These are phyloP conservation scores for Furcasterigmium sp. DNA, from an alignment of 2,329 filamentous ascomycete genomes.

Conservation along the genomic window DNA sequence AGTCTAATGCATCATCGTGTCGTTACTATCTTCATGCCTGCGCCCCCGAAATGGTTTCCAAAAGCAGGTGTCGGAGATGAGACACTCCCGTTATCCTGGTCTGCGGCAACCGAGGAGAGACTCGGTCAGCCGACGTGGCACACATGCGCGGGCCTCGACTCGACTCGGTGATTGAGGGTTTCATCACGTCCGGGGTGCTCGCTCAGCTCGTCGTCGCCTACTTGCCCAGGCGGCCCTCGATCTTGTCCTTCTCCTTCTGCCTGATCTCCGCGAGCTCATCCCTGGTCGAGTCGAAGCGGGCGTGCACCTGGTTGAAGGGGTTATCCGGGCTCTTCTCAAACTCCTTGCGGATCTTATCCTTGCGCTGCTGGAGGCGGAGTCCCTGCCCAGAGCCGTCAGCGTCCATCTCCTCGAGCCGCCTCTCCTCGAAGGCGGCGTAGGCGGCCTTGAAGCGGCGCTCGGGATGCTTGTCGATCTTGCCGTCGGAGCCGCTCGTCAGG, in stretches of 20 bases:
- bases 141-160: not conserved
- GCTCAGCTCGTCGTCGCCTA: conserved; percentile 15
- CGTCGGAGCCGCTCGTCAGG: conserved; percentile 47
- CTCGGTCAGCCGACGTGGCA: not conserved
- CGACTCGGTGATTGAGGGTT: not conserved
- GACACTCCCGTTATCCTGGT: too few species aligned
- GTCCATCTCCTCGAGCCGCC: conserved; percentile 79
- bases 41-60: too few species aligned
- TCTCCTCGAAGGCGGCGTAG: conserved; percentile 75
- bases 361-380: conserved; percentile 75
- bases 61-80: too few species aligned
- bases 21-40: too few species aligned
- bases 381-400: conserved; percentile 68
- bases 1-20: too few species aligned
- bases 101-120: too few species aligned
- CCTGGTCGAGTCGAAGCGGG: conserved; percentile 69
- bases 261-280: conserved; percentile 68
- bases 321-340: conserved; percentile 95
- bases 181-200: not conserved
- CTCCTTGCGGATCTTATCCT: conserved; percentile 81
- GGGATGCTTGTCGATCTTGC: conserved; percentile 82
- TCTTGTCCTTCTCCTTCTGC: conserved; percentile 64
- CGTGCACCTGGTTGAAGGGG: conserved; percentile 83
- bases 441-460: conserved; percentile 85
- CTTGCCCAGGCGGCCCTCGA: conserved; percentile 68